Evolutionary conservation across 768 basidiomycete genomes (phyloP).

Genomic region (Termitomyces sp.): DNA sequence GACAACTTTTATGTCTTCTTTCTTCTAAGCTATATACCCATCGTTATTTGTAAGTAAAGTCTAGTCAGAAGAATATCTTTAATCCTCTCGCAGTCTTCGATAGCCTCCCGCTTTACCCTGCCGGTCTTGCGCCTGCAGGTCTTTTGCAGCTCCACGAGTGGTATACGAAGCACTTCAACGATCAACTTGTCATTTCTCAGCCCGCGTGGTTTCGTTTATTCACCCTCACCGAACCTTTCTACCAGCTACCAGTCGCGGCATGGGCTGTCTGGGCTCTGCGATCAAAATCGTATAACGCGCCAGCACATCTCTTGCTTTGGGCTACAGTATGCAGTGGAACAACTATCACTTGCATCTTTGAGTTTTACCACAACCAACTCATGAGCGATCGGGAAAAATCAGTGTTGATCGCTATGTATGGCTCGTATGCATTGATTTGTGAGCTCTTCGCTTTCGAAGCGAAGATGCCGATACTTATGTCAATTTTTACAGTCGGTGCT

Average conservation of each 20-base stretch:
- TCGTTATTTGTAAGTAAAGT: slow-evolving; percentile 10
- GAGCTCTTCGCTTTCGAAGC: neutral
- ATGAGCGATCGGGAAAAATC: slow-evolving; percentile 15
- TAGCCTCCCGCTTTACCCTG: slow-evolving; percentile 15
- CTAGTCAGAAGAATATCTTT: neutral
- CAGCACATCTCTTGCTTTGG: slow-evolving; percentile 15
- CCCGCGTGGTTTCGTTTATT: slow-evolving; percentile 19
- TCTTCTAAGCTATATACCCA: slow-evolving; percentile 13
- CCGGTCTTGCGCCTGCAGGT: slow-evolving; percentile 9
- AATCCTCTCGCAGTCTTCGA: slow-evolving; percentile 13
- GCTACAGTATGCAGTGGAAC: slow-evolving; percentile 14
- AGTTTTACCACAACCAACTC: slow-evolving; percentile 16
- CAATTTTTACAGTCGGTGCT: slow-evolving; percentile 7
- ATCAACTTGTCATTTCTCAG: slow-evolving; percentile 17
- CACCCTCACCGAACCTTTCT: slow-evolving; percentile 14
- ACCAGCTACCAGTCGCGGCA: slow-evolving; percentile 16
- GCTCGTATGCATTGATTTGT: slow-evolving; percentile 15
- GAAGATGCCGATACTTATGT: neutral
- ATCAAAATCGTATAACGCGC: slow-evolving; percentile 15
- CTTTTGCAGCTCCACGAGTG: slow-evolving; percentile 15
- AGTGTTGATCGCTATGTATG: slow-evolving; percentile 14
- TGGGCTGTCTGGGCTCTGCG: slow-evolving; percentile 17
- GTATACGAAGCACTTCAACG: slow-evolving; percentile 16
- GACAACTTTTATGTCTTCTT: slow-evolving; percentile 15
- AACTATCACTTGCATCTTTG: slow-evolving; percentile 17